phyloP scores from a whole-genome alignment of 2,329 filamentous ascomycete species.

The Pseudocercospora fijiensis region DNA sequence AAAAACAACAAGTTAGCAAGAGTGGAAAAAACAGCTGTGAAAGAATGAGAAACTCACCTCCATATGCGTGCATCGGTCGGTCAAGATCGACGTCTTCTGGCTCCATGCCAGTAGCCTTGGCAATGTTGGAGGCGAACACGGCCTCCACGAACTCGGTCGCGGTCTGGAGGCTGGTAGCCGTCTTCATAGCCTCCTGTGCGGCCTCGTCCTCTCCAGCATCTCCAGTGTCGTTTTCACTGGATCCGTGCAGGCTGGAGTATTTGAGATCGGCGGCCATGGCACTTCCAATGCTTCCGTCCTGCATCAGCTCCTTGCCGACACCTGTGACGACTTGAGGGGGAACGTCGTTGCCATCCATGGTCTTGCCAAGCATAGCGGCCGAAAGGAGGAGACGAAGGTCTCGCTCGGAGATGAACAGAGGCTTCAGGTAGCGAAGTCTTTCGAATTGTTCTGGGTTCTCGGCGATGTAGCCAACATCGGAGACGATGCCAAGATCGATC shows the following conservation, averaged over 20 bases:
- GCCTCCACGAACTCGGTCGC: slow-evolving; percentile 2
- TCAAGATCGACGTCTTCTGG: slow-evolving; percentile 9
- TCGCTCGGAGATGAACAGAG: slow-evolving; percentile 8
- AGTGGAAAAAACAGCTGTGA: background rate
- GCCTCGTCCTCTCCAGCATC: slow-evolving; percentile 7
- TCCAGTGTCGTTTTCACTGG: background rate
- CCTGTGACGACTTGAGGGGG: slow-evolving; percentile 9
- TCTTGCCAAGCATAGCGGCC: slow-evolving; percentile 6
- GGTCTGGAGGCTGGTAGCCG: background rate
- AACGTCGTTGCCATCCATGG: background rate
- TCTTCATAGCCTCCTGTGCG: background rate
- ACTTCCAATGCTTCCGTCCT: slow-evolving; percentile 10
- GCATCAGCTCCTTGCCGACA: slow-evolving; percentile 8
- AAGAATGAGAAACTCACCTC: background rate
- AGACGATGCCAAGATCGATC: slow-evolving; percentile 34
- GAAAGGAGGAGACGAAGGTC: slow-evolving; percentile 9
- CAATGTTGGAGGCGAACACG: background rate
- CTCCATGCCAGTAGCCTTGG: slow-evolving; percentile 9
- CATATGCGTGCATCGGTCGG: slow-evolving; percentile 6
- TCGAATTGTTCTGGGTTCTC: slow-evolving; percentile 13
- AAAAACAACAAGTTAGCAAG: background rate
- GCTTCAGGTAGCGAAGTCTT: slow-evolving; percentile 1
- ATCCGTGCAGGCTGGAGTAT: slow-evolving; percentile 5
- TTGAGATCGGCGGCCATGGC: slow-evolving; percentile 5
- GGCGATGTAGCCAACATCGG: slow-evolving; percentile 30